Evolutionary conservation across 805 yeast species (phyloP), one percentile per base, ranked within the genome.

Genomic region (Nakazawaea laoshanensis): DNA sequence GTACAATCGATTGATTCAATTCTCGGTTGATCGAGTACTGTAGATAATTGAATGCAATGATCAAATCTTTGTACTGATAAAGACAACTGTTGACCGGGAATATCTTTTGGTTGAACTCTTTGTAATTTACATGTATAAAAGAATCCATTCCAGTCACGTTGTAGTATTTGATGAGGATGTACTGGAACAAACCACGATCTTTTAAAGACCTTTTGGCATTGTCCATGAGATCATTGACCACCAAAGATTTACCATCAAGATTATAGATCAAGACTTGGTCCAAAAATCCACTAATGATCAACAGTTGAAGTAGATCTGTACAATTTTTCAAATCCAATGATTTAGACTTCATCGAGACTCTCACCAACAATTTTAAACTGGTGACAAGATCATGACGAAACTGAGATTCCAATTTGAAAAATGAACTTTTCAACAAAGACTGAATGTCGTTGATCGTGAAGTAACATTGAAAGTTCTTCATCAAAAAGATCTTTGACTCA

Each of bases 1-100:
- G 35, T 2, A 58, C 43, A 0, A 44, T 14, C 1, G 35, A 32
- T 14, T 52, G 50, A 24, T 46, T 42, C 50, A 55, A 53, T 13
- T 33, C 39, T 19, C 41, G 34, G 26, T 48, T 46, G 8, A 52
- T 42, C 12, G 43, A 32, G 26, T 40, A 47, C 30, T 47, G 49
- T 11, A 55, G 33, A n/a, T 39, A 33, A n/a, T 50, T 43, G 6
- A 53, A 59, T 32, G 48, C 38, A 11, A 33, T 12, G 5, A 48
- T 27, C 21, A 53, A 39, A 16, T 35, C 33, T 22, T 30, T 31
- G 19, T 25, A 14, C 3, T 33, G 22, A 21, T 27, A n/a, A 22
- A 42, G 29, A 23, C 25, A 36, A 15, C 44, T 26, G 13, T 39
- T 35, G 2, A 20, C 29, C 4, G 47, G 37, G 25, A 36, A 36